phyloP scores from a whole-genome alignment of 768 basidiomycete species.

The Rhodocollybia butyracea region DNA sequence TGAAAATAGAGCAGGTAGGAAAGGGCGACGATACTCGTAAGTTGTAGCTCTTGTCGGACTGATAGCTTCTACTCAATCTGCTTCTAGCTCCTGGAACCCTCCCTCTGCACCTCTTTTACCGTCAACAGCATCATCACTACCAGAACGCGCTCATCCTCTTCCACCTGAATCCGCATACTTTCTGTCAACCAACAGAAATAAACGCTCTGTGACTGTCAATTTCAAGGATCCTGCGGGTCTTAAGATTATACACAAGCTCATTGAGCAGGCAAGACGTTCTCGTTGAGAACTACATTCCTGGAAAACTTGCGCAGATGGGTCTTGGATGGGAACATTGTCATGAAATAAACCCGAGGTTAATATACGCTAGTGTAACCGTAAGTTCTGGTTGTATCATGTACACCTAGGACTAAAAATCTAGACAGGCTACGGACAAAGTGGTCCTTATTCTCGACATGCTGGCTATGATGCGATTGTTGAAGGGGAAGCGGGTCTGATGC shows the following conservation, averaged over 20 bases:
- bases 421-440: conserved; percentile 81
- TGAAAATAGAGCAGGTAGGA: conserved; percentile 83
- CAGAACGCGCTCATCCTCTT: conserved; percentile 55
- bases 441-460: conserved; percentile 78
- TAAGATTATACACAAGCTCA: conserved; percentile 67
- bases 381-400: conserved; percentile 14
- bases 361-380: conserved; percentile 89
- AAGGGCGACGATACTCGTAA: conserved; percentile 87
- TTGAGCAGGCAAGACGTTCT: conserved; percentile 77
- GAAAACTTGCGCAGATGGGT: conserved; percentile 82
- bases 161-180: conserved; percentile 95
- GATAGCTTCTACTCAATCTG: background rate
- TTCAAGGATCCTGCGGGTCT: conserved; percentile 79
- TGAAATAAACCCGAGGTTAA: conserved; percentile 72
- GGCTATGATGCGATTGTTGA: conserved; percentile 89
- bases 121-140: conserved; percentile 28
- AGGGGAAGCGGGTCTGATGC: conserved; percentile 92
- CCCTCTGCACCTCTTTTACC: conserved; percentile 51
- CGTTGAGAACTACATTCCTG: conserved; percentile 85
- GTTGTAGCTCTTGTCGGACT: conserved; percentile 4
- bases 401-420: background rate
- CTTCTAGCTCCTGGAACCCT: conserved; percentile 63
- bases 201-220: conserved; percentile 86
- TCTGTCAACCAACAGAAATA: conserved; percentile 84
- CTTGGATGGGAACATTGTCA: conserved; percentile 83